Percentiles rank a stretch among this genome's conserved stretches.
These are phyloP conservation scores for Colletotrichum salicis DNA, from an alignment of 2,329 filamentous ascomycete species.

Conservation along the genomic window DNA sequence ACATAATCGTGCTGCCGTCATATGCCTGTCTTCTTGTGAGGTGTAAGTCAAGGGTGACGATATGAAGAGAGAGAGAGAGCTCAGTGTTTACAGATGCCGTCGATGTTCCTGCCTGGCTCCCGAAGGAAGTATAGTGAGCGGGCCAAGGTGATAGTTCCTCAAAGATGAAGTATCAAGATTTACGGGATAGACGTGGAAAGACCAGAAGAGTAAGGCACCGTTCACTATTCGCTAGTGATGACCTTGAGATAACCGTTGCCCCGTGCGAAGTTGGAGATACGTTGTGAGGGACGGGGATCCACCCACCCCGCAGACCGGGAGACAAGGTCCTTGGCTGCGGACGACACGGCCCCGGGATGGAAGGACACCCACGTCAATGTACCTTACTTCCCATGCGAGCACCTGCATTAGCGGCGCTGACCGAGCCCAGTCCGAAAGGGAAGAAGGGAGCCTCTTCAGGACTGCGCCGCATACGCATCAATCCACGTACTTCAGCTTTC, in stretches of 20 bases:
- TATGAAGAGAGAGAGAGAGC: too few relatives aligned
- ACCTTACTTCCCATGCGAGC: background rate
- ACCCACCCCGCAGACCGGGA: background rate
- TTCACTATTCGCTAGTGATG: background rate
- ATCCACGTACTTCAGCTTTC: background rate
- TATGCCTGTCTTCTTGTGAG: too few relatives aligned
- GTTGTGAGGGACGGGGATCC: background rate
- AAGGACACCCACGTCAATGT: background rate
- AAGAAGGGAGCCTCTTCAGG: conserved; percentile 4
- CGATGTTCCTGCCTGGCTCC: too few relatives aligned
- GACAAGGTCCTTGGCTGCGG: background rate
- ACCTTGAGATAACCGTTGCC: background rate
- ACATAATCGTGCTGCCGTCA: too few relatives aligned
- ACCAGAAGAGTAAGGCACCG: background rate
- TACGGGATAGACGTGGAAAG: background rate
- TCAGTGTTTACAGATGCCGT: too few relatives aligned
- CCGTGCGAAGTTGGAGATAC: background rate
- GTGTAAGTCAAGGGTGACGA: too few relatives aligned
- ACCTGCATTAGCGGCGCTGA: conserved; percentile 7
- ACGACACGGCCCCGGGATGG: background rate
- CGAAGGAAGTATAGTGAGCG: background rate
- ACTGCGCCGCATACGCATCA: background rate
- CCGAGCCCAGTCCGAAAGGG: background rate
- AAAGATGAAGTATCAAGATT: background rate
- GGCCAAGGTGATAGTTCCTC: background rate